Evolutionary conservation across 352 stramenopile genomes (phyloP).

Genomic region (Pythium insidiosum): DNA sequence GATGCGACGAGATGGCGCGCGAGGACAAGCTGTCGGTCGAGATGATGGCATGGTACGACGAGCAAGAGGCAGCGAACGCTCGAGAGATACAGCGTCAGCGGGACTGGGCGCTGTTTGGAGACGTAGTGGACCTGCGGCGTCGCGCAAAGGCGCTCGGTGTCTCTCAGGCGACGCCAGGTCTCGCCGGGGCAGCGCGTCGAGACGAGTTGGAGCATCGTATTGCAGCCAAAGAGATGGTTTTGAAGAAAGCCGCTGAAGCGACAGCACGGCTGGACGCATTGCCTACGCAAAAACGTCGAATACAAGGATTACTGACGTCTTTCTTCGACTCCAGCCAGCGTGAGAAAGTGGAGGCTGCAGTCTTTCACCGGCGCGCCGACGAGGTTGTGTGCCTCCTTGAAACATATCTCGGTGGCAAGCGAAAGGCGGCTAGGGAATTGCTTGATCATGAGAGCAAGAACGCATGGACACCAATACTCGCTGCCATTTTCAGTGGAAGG

Average conservation of each 20-base stretch:
- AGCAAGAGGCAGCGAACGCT: slow-evolving; percentile 4
- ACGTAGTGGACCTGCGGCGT: slow-evolving; percentile 16
- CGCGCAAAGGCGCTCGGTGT: slow-evolving; percentile 25
- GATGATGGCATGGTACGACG: slow-evolving; percentile 23
- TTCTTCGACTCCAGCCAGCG: slow-evolving; percentile 21
- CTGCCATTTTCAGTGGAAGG: slow-evolving; percentile 31
- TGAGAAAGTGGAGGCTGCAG: slow-evolving; percentile 37
- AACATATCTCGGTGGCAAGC: slow-evolving; percentile 2
- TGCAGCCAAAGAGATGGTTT: slow-evolving; percentile 17
- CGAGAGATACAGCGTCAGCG: slow-evolving; percentile 20
- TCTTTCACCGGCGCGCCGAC: slow-evolving; percentile 33
- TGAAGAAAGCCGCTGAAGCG: slow-evolving; percentile 17
- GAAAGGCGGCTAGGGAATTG: slow-evolving; percentile 3
- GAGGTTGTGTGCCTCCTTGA: slow-evolving; percentile 33
- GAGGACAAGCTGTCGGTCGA: slow-evolving; percentile 42
- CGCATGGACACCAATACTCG: slow-evolving; percentile 39
- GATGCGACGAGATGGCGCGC: slow-evolving; percentile 40
- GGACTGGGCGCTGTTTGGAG: slow-evolving; percentile 25
- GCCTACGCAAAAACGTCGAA: slow-evolving; percentile 19
- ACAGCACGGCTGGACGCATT: slow-evolving; percentile 37
- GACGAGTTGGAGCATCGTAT: slow-evolving; percentile 26
- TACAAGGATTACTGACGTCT: slow-evolving; percentile 21
- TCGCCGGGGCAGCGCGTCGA: slow-evolving; percentile 19
- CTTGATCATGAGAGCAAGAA: slow-evolving; percentile 51
- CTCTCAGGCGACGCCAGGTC: slow-evolving; percentile 21